Evolutionary conservation across 768 basidiomycete species (phyloP).

Genomic region (Gautieria morchelliformis): DNA sequence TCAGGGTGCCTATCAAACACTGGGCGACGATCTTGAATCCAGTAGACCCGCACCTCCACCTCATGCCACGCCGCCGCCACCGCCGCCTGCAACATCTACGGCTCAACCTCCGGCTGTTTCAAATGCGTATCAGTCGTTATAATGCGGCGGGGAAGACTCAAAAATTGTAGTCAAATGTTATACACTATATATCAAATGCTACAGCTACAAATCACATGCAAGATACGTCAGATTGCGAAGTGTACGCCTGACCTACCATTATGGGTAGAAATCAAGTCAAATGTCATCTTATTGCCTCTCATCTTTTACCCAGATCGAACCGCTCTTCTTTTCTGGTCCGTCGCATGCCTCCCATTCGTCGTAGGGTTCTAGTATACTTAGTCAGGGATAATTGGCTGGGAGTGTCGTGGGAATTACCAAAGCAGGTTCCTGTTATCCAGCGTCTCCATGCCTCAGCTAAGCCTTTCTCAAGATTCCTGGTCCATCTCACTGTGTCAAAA

Average conservation of each 20-base stretch:
- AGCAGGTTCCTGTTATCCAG: conserved; percentile 35
- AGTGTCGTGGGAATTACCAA: conserved; percentile 14
- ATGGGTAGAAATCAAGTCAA: neutral
- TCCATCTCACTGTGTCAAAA: conserved; percentile 42
- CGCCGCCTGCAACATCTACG: conserved; percentile 11
- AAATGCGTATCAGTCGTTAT: conserved; percentile 22
- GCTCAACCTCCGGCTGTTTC: conserved; percentile 12
- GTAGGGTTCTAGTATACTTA: conserved; percentile 12
- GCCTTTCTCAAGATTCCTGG: conserved; percentile 37
- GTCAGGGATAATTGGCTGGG: neutral
- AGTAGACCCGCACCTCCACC: conserved; percentile 18
- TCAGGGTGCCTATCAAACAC: conserved; percentile 21
- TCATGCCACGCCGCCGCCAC: conserved; percentile 9
- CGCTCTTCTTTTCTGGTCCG: conserved; percentile 19
- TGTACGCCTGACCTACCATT: neutral
- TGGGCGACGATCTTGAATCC: conserved; percentile 28
- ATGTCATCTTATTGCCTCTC: neutral
- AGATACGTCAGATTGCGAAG: neutral
- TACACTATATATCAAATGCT: neutral
- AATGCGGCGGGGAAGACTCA: conserved; percentile 1
- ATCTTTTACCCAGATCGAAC: conserved; percentile 22
- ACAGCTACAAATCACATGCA: neutral
- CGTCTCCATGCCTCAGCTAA: conserved; percentile 34
- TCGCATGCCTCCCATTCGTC: conserved; percentile 28
- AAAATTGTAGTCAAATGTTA: neutral